Percentiles rank a stretch among this genome's conserved stretches.
These are phyloP conservation scores for Agrostemma githago DNA, from an alignment of 148 eudicot species.

Conservation along the genomic window DNA sequence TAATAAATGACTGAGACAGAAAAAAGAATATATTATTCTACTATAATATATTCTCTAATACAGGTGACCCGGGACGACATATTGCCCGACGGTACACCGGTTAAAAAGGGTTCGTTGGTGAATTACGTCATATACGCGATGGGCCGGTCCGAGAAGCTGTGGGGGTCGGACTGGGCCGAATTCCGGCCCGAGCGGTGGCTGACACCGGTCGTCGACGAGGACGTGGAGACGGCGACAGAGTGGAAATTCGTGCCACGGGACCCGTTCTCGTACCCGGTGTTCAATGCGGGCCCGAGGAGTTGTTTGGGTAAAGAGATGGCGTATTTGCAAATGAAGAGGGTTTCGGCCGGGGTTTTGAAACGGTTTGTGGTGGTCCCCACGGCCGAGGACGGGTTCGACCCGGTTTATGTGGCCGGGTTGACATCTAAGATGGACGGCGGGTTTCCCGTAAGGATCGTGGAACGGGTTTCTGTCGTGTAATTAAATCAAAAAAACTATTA, in stretches of 20 bases:
- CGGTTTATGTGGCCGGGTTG: conserved; percentile 17
- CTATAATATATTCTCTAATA: no score
- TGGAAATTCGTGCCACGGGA: conserved; percentile 28
- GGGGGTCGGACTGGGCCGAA: conserved; percentile 37
- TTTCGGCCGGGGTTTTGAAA: conserved; percentile 27
- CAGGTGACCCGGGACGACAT: conserved; percentile 19
- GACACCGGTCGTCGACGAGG: background rate
- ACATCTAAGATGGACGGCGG: conserved; percentile 38
- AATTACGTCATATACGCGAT: conserved; percentile 35
- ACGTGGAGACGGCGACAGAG: background rate
- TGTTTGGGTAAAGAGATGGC: conserved; percentile 45
- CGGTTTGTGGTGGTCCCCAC: conserved; percentile 35
- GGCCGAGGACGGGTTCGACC: conserved; percentile 29
- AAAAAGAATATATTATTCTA: no score
- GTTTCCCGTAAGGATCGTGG: conserved; percentile 22
- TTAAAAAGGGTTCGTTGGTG: conserved; percentile 32
- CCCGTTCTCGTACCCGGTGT: conserved; percentile 32
- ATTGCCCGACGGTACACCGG: conserved; percentile 38
- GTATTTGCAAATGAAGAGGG: conserved; percentile 39
- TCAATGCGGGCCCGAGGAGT: conserved; percentile 40
- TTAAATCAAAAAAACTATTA: no score
- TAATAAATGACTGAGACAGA: no score
- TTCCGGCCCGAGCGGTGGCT: conserved; percentile 34
- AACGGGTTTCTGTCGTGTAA: background rate
- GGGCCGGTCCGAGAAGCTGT: conserved; percentile 36